These are phyloP conservation scores for Cordyceps cicadae DNA, from an alignment of 2,329 filamentous ascomycete species.

Conservation along the genomic window DNA sequence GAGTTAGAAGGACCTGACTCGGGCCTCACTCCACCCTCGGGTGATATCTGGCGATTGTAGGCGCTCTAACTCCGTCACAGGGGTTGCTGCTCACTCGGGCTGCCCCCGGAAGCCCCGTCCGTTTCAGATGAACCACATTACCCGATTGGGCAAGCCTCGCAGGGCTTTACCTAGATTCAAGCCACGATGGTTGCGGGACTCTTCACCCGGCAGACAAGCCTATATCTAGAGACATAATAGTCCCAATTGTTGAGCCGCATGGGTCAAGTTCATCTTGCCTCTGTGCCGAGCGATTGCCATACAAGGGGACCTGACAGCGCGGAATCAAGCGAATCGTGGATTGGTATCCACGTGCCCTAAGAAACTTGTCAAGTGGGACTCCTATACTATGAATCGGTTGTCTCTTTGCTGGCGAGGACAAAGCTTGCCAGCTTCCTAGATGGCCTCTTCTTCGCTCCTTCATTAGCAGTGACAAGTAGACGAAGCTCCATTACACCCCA, in stretches of 20 bases:
- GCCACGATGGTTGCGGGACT: not conserved
- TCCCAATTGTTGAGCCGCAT: not conserved
- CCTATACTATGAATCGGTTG: not conserved
- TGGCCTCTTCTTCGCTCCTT: no score
- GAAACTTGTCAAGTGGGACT: not conserved
- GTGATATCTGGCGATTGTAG: not conserved
- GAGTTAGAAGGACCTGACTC: not conserved
- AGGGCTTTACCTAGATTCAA: not conserved
- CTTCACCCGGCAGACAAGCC: not conserved
- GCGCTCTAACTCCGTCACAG: not conserved
- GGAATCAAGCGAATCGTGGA: not conserved
- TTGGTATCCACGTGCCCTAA: not conserved
- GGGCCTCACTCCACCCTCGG: not conserved
- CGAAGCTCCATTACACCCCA: no score
- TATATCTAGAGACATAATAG: not conserved
- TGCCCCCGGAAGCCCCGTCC: not conserved
- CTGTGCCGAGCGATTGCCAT: not conserved
- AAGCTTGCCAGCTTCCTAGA: not conserved
- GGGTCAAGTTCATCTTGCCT: not conserved
- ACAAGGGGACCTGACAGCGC: not conserved
- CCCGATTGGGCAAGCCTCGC: not conserved
- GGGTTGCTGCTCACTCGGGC: no score
- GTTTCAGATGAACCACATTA: not conserved
- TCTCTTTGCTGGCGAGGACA: not conserved
- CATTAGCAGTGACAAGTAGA: no score